Conservation (phyloP, 1,284 basidiomycete species). For the Phellopilus nigrolimitatus region DNA sequence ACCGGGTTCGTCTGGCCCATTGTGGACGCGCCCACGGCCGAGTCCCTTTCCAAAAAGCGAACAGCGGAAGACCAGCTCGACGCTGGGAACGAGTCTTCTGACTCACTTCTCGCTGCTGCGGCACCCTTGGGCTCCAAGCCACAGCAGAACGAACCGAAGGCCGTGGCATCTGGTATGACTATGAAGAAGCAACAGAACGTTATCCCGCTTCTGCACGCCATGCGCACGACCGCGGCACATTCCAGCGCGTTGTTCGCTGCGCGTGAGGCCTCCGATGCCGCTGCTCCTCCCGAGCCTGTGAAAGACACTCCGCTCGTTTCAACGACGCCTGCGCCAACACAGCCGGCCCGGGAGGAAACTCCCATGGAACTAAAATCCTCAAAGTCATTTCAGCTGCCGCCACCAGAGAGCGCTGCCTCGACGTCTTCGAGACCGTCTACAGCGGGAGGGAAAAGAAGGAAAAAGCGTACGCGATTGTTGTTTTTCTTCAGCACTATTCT, state of each 20-base stretch:
- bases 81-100: conserved; percentile 2
- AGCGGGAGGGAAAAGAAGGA: conserved; percentile 65
- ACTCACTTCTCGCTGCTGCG: conserved; percentile 1
- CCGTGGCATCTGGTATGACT: conserved; percentile 11
- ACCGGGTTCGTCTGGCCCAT: conserved; percentile 80
- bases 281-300: conserved; percentile 34
- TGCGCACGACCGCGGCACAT: conserved; percentile 69
- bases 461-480: conserved; percentile 45
- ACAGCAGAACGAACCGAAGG: conserved; percentile 20
- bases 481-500: neutral
- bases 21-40: conserved; percentile 47
- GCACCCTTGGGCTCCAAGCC: conserved; percentile 19
- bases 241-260: conserved; percentile 45
- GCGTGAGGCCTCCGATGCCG: conserved; percentile 31
- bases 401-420: conserved; percentile 15
- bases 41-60: conserved; percentile 38
- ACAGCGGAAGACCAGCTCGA: conserved; percentile 28
- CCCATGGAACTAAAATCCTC: conserved; percentile 39
- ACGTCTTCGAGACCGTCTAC: conserved; percentile 35
- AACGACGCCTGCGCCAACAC: conserved; percentile 49
- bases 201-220: conserved; percentile 63
- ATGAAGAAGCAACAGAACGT: conserved; percentile 61
- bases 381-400: conserved; percentile 39
- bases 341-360: conserved; percentile 34
- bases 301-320: conserved; percentile 37